Evolutionary conservation across 306 rosid species (phyloP).

Genomic region (Trifolium dubium): DNA sequence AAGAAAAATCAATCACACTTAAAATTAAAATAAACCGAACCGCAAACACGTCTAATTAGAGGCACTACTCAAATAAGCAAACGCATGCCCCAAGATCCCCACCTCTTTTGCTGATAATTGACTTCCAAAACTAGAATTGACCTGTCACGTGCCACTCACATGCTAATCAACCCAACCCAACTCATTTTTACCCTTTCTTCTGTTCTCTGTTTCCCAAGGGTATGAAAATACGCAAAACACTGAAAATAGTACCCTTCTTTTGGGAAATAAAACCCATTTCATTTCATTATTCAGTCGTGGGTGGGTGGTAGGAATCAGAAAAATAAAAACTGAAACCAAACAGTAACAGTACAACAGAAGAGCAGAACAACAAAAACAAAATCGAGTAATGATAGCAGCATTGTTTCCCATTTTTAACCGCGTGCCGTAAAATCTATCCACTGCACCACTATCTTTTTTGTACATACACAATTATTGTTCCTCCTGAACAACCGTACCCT

Average conservation of each 20-base stretch:
- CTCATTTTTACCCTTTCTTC: neutral
- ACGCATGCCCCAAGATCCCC: conserved; percentile 39
- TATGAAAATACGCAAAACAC: conserved; percentile 10
- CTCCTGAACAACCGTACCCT: conserved; percentile 47
- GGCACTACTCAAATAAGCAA: too few relatives aligned
- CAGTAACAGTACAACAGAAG: neutral
- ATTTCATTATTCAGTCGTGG: conserved; percentile 27
- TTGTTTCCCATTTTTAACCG: conserved; percentile 44
- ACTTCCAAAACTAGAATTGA: conserved; percentile 9
- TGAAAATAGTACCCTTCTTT: neutral
- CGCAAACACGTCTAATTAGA: too few relatives aligned
- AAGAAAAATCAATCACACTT: too few relatives aligned
- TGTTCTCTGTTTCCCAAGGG: neutral
- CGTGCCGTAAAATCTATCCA: conserved; percentile 42
- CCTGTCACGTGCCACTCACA: conserved; percentile 51
- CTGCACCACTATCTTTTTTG: conserved; percentile 37
- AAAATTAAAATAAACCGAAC: too few relatives aligned
- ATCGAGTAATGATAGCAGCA: neutral
- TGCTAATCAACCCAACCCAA: conserved; percentile 1
- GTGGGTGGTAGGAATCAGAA: neutral
- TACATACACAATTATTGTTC: conserved; percentile 36
- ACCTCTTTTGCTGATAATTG: conserved; percentile 24
- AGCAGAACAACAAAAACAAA: conserved; percentile 23
- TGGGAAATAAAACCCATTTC: neutral
- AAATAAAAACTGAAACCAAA: conserved; percentile 1